Evolutionary conservation across 2,329 filamentous ascomycete species (phyloP), one percentile per base, ranked within the genome.

Genomic region (Colletotrichum eleusines): DNA sequence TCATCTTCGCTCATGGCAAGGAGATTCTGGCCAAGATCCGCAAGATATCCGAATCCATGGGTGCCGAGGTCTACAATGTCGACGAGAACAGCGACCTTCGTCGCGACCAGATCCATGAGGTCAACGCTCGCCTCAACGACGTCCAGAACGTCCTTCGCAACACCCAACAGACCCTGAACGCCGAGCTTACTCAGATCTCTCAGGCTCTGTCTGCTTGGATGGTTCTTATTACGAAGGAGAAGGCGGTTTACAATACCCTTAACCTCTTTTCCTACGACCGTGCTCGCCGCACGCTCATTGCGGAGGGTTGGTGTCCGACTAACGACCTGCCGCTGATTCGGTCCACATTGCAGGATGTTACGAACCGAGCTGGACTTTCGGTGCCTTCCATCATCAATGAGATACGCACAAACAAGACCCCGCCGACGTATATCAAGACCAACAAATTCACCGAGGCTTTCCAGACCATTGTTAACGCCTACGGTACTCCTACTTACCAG

Each of bases 381-480:
- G 94, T 98, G 35, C 95, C 97, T 9, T 98, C 95, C 63, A 98
- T 99, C 77, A 95, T 99, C 85, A 98, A 98, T 81, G 94, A 97
- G 84, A 96, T 99, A 79, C 91, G 91, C 76, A 98, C 95, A 53
- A 97, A 95, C 84, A 98, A 98, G 87, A 98, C 94, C 7, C 96
- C 97, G 33, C 96, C 96, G 0, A 99, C 96, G 0, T 98, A 97
- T 81, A 90, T 98, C 81, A 97, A 97, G 85, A 98, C 95, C 40
- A 99, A 99, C 87, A 97, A 95, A 82, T 98, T 98, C 79, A 99
- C 97, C 3, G 92, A 98, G 77, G 96, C 92, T 31, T 99, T 99
- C 86, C 96, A 99, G 83, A 98, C 95, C 69, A 99, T 99, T 80
- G 97, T 99, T 80, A 95, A 99, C 77, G 96, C 97, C 35, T 99